Percentiles rank a stretch among this genome's conserved stretches.
Evolutionary conservation across 2,329 filamentous ascomycete genomes (phyloP).

Genomic region (Hortaea sp.): DNA sequence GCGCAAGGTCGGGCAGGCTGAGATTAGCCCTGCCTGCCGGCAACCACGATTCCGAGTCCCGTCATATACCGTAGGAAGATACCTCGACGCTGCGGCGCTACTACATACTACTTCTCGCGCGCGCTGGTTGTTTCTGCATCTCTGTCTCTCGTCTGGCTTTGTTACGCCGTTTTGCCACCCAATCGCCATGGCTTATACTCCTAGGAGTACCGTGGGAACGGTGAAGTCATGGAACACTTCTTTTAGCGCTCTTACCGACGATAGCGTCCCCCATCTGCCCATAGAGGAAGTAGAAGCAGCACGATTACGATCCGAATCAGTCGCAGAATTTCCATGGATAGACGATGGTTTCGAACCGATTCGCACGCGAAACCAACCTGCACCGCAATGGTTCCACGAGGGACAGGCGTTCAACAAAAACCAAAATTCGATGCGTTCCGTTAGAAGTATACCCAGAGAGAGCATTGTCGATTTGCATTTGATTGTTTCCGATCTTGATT

Average conservation of each 20-base stretch:
- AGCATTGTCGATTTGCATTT: slow-evolving; percentile 25
- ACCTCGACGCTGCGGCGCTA: neutral
- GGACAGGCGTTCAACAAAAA: slow-evolving; percentile 17
- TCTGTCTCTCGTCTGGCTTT: neutral
- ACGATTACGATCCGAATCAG: slow-evolving; percentile 15
- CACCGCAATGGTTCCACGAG: slow-evolving; percentile 23
- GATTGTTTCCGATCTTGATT: slow-evolving; percentile 26
- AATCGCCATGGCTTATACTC: slow-evolving; percentile 19
- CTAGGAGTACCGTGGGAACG: slow-evolving; percentile 21
- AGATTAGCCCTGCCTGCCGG: neutral
- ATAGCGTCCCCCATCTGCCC: slow-evolving; percentile 13
- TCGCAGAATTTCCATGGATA: slow-evolving; percentile 24
- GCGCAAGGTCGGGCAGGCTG: slow-evolving; percentile 1
- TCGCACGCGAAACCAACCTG: slow-evolving; percentile 11
- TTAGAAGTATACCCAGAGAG: slow-evolving; percentile 19
- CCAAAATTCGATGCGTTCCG: slow-evolving; percentile 13
- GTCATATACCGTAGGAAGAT: slow-evolving; percentile 3
- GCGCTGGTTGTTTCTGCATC: neutral
- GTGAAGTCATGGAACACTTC: slow-evolving; percentile 25
- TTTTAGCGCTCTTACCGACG: slow-evolving; percentile 18
- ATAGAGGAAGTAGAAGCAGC: slow-evolving; percentile 22
- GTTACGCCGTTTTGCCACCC: neutral
- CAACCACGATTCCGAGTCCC: slow-evolving; percentile 1
- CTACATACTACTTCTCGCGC: neutral
- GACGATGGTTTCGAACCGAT: slow-evolving; percentile 24